phyloP scores from a whole-genome alignment of 306 rosid genomes.

The Delonix regia region DNA sequence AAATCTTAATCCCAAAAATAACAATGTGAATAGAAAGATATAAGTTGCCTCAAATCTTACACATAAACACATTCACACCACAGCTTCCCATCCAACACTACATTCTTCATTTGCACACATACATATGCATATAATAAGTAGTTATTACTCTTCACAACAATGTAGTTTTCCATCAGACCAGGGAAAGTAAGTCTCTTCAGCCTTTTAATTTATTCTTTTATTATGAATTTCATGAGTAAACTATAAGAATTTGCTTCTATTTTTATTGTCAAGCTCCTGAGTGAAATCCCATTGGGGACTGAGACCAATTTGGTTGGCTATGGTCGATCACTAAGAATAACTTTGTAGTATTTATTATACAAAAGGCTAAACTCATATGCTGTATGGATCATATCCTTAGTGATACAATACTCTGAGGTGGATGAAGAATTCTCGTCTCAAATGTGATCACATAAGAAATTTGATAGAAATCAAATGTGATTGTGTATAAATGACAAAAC shows the following conservation, averaged over 20 bases:
- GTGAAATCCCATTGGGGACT: background rate
- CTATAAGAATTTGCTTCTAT: background rate
- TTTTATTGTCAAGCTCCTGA: slow-evolving; percentile 7
- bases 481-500: too few species aligned
- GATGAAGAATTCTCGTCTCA: background rate
- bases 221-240: background rate
- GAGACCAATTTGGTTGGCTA: background rate
- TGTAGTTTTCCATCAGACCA: background rate
- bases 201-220: background rate
- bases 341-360: background rate
- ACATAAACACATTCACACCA: background rate
- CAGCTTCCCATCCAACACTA: slow-evolving; percentile 12
- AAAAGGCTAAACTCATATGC: background rate
- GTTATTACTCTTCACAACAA: background rate
- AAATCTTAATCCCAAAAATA: background rate
- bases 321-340: slow-evolving; percentile 7
- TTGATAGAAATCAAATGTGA: background rate
- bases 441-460: background rate
- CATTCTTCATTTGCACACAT: background rate
- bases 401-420: background rate
- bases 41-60: background rate
- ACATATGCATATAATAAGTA: background rate
- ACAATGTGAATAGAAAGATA: background rate
- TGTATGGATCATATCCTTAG: background rate
- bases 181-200: background rate